phyloP scores from a whole-genome alignment of 2,329 filamentous ascomycete species.

The Blumeria hordei region DNA sequence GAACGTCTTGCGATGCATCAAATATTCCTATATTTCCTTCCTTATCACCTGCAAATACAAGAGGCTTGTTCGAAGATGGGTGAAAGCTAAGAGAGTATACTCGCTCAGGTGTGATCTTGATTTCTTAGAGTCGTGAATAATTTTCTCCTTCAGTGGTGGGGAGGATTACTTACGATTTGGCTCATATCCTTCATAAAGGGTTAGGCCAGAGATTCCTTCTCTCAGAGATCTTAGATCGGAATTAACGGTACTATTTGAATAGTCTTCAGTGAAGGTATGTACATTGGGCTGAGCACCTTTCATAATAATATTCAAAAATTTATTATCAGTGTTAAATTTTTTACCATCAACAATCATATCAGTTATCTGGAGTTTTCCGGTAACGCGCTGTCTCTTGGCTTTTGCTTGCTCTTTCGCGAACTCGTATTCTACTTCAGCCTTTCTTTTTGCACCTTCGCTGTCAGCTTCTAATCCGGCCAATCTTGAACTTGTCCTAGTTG shows the following conservation, averaged over 20 bases:
- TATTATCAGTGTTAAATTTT: conserved; percentile 43
- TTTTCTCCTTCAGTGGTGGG: neutral
- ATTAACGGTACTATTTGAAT: conserved; percentile 57
- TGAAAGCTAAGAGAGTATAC: conserved; percentile 79
- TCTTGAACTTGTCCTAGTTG: conserved; percentile 32
- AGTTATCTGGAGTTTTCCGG: conserved; percentile 43
- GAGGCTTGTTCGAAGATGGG: conserved; percentile 59
- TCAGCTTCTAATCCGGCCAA: conserved; percentile 30
- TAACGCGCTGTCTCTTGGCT: conserved; percentile 38
- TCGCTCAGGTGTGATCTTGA: conserved; percentile 75
- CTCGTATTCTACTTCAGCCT: conserved; percentile 38
- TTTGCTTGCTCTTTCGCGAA: conserved; percentile 30
- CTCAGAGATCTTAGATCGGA: conserved; percentile 49
- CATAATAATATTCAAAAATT: conserved; percentile 38
- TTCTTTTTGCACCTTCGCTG: conserved; percentile 38
- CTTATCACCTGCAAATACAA: conserved; percentile 89
- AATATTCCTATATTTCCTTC: conserved; percentile 76
- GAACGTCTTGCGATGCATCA: conserved; percentile 50
- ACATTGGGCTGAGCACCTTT: conserved; percentile 56
- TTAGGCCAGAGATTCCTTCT: conserved; percentile 50
- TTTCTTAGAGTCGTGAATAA: conserved; percentile 26
- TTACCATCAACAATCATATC: conserved; percentile 63
- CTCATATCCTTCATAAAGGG: conserved; percentile 62
- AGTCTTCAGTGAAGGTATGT: conserved; percentile 65
- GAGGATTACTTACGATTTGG: conserved; percentile 37